A percentile compares a stretch with the other conserved stretches of the same genome.
phyloP scores from a whole-genome alignment of 2,329 filamentous ascomycete genomes.

The Metarhizium robertsii region DNA sequence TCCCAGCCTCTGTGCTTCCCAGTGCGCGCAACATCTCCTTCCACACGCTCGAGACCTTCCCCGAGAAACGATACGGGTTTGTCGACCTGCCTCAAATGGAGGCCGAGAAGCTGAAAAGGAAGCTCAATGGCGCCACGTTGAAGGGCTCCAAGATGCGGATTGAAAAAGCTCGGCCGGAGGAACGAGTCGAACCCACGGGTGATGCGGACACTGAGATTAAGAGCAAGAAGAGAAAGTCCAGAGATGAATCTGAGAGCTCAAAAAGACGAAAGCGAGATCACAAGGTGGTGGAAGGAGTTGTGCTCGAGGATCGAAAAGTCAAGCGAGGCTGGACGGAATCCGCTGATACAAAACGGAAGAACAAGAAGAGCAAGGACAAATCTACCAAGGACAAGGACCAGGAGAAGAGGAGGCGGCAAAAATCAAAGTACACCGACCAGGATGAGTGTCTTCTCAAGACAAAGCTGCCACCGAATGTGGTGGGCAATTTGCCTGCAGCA shows the following conservation, averaged over 20 bases:
- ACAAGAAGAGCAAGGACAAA: constrained; percentile 37
- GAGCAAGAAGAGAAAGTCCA: constrained; percentile 19
- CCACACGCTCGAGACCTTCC: constrained; percentile 77
- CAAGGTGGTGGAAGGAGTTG: constrained; percentile 53
- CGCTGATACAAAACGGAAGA: constrained; percentile 36
- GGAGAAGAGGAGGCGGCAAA: constrained; percentile 48
- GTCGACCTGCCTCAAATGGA: constrained; percentile 73
- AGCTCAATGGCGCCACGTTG: constrained; percentile 76
- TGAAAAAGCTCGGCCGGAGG: constrained; percentile 62
- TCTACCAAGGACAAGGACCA: constrained; percentile 39
- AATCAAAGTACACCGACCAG: constrained; percentile 72
- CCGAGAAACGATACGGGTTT: constrained; percentile 84
- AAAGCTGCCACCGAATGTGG: constrained; percentile 46
- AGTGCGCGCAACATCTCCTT: constrained; percentile 76
- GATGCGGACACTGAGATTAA: constrained; percentile 20
- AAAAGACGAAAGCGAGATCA: constrained; percentile 43
- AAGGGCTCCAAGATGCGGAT: constrained; percentile 80
- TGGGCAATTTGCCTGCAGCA: constrained; percentile 31
- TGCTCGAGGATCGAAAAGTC: constrained; percentile 67
- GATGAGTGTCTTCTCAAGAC: constrained; percentile 82
- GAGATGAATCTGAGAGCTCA: constrained; percentile 22
- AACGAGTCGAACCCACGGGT: constrained; percentile 24
- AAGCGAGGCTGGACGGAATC: constrained; percentile 85
- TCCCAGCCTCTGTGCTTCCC: constrained; percentile 58
- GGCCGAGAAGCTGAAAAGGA: constrained; percentile 85